These are phyloP conservation scores for Didymella segeticola DNA, from an alignment of 2,329 filamentous ascomycete genomes.

Conservation along the genomic window DNA sequence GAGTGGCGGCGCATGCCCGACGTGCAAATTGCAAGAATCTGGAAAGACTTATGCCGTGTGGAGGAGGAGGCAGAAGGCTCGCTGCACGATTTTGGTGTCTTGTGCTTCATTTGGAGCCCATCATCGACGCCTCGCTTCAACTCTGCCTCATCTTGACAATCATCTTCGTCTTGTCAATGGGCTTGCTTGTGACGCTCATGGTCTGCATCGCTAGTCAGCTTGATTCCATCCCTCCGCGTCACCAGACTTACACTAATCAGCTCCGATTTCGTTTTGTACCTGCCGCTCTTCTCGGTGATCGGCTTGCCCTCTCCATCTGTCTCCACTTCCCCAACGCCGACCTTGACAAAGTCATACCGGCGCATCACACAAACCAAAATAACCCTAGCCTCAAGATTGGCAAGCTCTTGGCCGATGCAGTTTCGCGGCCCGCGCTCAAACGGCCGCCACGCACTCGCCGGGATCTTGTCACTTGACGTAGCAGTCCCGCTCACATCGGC, in stretches of 20 bases:
- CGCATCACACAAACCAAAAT: conserved; percentile 54
- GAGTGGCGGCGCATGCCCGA: no score
- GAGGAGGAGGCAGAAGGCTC: no score
- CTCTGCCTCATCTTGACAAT: conserved; percentile 22
- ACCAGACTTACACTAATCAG: conserved; percentile 42
- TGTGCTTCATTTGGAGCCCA: no score
- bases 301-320: conserved; percentile 32
- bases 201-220: conserved; percentile 29
- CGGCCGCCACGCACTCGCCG: conserved; percentile 58
- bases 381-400: conserved; percentile 59
- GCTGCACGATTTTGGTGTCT: no score
- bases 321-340: conserved; percentile 41
- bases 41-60: no score
- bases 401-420: conserved; percentile 66
- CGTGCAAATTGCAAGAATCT: no score
- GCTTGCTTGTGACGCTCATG: conserved; percentile 40
- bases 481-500: conserved; percentile 20
- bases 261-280: conserved; percentile 37
- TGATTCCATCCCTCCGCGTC: not conserved
- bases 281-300: conserved; percentile 37
- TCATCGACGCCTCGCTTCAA: no score
- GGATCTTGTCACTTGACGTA: conserved; percentile 30
- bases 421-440: conserved; percentile 64
- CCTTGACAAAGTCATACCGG: conserved; percentile 45
- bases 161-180: conserved; percentile 43